phyloP scores from a whole-genome alignment of 2,329 filamentous ascomycete species.

The Epichloe gansuensis region DNA sequence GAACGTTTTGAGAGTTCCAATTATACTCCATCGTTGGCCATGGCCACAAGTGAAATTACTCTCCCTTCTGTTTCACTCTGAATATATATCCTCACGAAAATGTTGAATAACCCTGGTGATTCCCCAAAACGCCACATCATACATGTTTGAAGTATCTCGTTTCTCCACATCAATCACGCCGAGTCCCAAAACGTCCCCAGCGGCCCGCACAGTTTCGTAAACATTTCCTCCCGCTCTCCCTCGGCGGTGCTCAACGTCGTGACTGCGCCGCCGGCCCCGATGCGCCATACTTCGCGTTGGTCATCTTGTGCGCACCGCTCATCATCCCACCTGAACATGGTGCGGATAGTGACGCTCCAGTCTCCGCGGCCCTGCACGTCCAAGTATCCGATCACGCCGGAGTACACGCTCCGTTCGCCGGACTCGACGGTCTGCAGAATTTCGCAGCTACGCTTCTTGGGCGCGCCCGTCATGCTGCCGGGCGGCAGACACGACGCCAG shows the following conservation, averaged over 20 bases:
- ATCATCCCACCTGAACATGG: conserved; percentile 60
- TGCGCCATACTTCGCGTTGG: conserved; percentile 54
- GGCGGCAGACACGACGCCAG: conserved; percentile 70
- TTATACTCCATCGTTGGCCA: no score
- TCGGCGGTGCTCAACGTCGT: conserved; percentile 69
- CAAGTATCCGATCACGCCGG: conserved; percentile 80
- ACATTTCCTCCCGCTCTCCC: conserved; percentile 86
- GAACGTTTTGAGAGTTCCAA: no score
- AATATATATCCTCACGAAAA: not conserved
- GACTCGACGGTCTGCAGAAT: conserved; percentile 58
- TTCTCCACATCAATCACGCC: conserved; percentile 10
- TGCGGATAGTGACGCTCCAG: conserved; percentile 85
- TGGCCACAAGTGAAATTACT: no score
- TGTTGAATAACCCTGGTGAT: no score
- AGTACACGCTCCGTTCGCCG: conserved; percentile 62
- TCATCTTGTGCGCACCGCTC: conserved; percentile 26
- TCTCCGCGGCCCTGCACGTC: conserved; percentile 75
- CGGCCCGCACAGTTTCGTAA: conserved; percentile 53
- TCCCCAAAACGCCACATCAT: no score
- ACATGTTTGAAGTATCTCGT: no score
- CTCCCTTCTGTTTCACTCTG: no score
- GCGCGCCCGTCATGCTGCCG: conserved; percentile 92
- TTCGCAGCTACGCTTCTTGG: conserved; percentile 85
- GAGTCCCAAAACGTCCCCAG: conserved; percentile 34
- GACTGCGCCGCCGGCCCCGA: conserved; percentile 83